Percentiles rank a stretch among this genome's conserved stretches.
These are phyloP conservation scores for Mucor ambiguus DNA, from an alignment of 371 early-diverging fungal species.

Conservation along the genomic window DNA sequence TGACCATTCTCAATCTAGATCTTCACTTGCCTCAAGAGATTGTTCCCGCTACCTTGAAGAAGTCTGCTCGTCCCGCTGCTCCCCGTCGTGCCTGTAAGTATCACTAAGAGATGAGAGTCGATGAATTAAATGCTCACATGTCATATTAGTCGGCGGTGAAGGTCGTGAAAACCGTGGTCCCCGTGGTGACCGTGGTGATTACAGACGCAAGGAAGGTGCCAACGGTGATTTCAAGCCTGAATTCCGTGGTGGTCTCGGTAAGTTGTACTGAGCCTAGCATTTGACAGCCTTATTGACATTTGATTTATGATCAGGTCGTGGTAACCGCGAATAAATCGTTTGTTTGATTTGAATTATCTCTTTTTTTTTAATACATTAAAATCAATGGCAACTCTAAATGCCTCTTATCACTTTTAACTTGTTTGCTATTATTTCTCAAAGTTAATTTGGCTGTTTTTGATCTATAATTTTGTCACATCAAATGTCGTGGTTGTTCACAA, in stretches of 20 bases:
- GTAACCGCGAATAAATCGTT: conserved; percentile 39
- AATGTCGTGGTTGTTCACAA: not conserved
- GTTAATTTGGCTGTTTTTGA: not conserved
- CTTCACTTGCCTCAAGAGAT: conserved; percentile 96
- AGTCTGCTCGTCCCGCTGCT: conserved; percentile 75
- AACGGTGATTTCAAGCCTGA: conserved; percentile 91
- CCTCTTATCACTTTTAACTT: not conserved
- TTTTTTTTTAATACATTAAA: conserved; percentile 5
- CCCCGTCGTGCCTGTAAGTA: conserved; percentile 59
- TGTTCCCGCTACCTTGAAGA: conserved; percentile 96
- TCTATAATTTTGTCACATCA: not conserved
- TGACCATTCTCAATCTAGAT: conserved; percentile 33
- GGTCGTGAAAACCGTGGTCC: conserved; percentile 60
- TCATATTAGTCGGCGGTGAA: conserved; percentile 39
- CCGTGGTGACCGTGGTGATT: conserved; percentile 77
- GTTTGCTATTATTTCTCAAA: not conserved
- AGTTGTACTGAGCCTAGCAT: conserved; percentile 11
- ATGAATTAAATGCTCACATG: not conserved
- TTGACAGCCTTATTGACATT: not conserved
- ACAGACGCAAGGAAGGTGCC: conserved; percentile 93
- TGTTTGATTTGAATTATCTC: not conserved
- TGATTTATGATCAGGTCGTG: conserved; percentile 32
- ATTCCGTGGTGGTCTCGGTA: conserved; percentile 83
- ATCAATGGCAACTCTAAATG: not conserved
- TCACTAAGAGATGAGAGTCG: too few relatives aligned